A percentile compares a stretch with the other conserved stretches of the same genome.
Evolutionary conservation across 495 filamentous ascomycete species (phyloP).

Genomic region (Hypoxylon lienhwacheense): DNA sequence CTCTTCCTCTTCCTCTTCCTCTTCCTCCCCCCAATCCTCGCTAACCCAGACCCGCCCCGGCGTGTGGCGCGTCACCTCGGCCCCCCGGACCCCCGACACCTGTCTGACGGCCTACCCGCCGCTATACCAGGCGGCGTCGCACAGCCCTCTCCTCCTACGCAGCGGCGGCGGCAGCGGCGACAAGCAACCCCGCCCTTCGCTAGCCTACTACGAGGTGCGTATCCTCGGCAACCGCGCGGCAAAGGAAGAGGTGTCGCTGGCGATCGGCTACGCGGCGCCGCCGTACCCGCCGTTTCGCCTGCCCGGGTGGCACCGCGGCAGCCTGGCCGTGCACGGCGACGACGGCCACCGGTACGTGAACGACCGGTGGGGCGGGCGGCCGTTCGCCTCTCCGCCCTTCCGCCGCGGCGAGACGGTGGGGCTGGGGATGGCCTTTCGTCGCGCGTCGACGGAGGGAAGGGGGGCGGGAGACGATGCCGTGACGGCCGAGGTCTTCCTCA

Average conservation of each 20-base stretch:
- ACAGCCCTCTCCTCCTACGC: constrained; percentile 67
- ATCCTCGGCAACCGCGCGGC: constrained; percentile 45
- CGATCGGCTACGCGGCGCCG: constrained; percentile 75
- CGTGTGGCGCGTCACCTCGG: constrained; percentile 47
- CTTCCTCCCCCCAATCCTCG: constrained; percentile 25
- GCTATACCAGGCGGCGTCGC: constrained; percentile 67
- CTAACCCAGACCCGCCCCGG: constrained; percentile 43
- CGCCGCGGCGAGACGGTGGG: constrained; percentile 50
- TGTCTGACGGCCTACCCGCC: constrained; percentile 70
- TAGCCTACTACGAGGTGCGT: constrained; percentile 84
- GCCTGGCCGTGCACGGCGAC: constrained; percentile 85
- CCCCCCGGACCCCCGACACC: constrained; percentile 47
- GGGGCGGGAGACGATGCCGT: no score
- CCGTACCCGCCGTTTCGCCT: constrained; percentile 88
- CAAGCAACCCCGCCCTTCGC: no score
- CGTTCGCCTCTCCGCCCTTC: constrained; percentile 63
- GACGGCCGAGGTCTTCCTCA: constrained; percentile 74
- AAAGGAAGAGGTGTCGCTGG: constrained; percentile 61
- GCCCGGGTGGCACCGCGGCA: constrained; percentile 88
- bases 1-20: no score
- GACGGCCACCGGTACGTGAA: constrained; percentile 88
- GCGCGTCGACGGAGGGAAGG: constrained; percentile 25
- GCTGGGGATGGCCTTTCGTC: constrained; percentile 69
- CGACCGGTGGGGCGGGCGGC: constrained; percentile 78
- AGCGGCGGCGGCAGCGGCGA: constrained; percentile 54